These are phyloP conservation scores for Truncatella angustata DNA, from an alignment of 2,329 filamentous ascomycete genomes.

Conservation along the genomic window DNA sequence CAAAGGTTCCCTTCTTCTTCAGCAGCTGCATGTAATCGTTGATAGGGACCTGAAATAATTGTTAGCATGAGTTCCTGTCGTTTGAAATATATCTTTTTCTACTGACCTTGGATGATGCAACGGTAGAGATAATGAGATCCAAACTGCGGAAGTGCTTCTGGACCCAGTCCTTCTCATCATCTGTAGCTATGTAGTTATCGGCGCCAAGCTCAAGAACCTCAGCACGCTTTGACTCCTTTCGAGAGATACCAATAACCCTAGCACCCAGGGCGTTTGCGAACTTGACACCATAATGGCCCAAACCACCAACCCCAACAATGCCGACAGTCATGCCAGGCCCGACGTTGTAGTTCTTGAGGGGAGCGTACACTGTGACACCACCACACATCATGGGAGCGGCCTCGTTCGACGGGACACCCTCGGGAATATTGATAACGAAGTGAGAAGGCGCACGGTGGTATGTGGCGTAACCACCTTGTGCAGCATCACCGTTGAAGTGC, in stretches of 20 bases:
- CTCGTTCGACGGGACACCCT: slow-evolving; percentile 29
- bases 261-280: slow-evolving; percentile 63
- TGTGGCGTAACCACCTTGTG: slow-evolving; percentile 48
- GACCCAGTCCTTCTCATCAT: slow-evolving; percentile 50
- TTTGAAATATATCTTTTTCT: slow-evolving; percentile 24
- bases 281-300: slow-evolving; percentile 65
- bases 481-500: slow-evolving; percentile 46
- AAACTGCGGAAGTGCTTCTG: slow-evolving; percentile 44
- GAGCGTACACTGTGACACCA: slow-evolving; percentile 62
- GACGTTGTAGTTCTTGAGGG: slow-evolving; percentile 55
- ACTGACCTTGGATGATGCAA: slow-evolving; percentile 30
- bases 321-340: slow-evolving; percentile 64
- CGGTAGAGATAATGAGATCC: slow-evolving; percentile 54
- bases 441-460: slow-evolving; percentile 17
- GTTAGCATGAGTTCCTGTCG: neutral
- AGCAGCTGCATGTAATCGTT: slow-evolving; percentile 55
- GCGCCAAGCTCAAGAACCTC: slow-evolving; percentile 53
- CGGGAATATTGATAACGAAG: slow-evolving; percentile 44
- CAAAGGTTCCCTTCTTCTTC: slow-evolving; percentile 54
- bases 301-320: slow-evolving; percentile 61
- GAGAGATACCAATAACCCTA: slow-evolving; percentile 54
- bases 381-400: slow-evolving; percentile 63
- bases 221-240: slow-evolving; percentile 43
- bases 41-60: slow-evolving; percentile 46
- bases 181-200: slow-evolving; percentile 29